phyloP scores from a whole-genome alignment of 2,329 filamentous ascomycete genomes.

The Calonectria pseudoturangicola region DNA sequence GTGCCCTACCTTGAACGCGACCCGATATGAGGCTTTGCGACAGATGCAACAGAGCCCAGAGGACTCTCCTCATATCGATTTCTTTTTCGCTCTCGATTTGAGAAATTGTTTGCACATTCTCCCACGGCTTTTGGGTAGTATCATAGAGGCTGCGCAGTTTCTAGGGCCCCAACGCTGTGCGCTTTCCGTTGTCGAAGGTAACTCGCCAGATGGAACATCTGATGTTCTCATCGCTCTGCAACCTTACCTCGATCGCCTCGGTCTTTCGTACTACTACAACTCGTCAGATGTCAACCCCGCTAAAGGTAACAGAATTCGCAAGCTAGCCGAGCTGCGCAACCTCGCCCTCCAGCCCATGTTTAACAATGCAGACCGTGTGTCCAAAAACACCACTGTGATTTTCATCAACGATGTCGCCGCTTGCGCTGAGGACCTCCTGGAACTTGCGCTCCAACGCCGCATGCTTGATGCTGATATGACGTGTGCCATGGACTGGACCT shows the following conservation, averaged over 20 bases:
- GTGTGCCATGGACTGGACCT: conserved; percentile 76
- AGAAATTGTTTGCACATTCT: conserved; percentile 66
- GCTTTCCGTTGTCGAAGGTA: conserved; percentile 73
- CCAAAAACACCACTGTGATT: conserved; percentile 65
- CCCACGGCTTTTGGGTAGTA: conserved; percentile 70
- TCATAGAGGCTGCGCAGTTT: conserved; percentile 69
- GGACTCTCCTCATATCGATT: conserved; percentile 52
- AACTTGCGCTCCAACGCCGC: conserved; percentile 70
- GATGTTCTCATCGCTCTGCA: conserved; percentile 68
- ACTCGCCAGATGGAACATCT: conserved; percentile 72
- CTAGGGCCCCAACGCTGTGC: conserved; percentile 70
- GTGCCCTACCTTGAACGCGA: conserved; percentile 53
- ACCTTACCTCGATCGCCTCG: conserved; percentile 61
- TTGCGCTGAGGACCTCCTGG: conserved; percentile 74
- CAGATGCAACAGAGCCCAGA: neutral
- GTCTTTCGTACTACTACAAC: conserved; percentile 64
- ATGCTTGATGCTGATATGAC: conserved; percentile 71
- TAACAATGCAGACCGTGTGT: conserved; percentile 50
- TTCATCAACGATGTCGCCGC: conserved; percentile 74
- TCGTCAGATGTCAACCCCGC: conserved; percentile 66
- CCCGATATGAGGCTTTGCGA: conserved; percentile 51
- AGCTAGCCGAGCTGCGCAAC: conserved; percentile 71
- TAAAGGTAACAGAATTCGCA: conserved; percentile 65
- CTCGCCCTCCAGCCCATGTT: conserved; percentile 69
- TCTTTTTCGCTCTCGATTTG: conserved; percentile 73